Evolutionary conservation across 305 asterid species (phyloP).

Genomic region (Fraxinus baroniana): DNA sequence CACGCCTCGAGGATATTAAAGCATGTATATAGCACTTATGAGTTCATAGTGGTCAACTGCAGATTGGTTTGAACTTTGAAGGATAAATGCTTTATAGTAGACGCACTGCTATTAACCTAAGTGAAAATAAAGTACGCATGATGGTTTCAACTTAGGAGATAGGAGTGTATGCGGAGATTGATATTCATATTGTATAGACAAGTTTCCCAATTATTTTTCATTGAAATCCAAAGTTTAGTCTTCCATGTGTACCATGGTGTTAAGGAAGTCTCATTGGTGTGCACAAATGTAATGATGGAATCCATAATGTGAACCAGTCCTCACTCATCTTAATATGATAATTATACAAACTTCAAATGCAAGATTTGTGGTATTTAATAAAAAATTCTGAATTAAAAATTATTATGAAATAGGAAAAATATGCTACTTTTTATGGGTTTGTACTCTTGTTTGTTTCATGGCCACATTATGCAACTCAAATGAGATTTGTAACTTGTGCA

Average conservation of each 20-base stretch:
- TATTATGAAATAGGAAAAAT: neutral
- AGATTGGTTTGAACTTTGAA: neutral
- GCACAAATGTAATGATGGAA: neutral
- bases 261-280: neutral
- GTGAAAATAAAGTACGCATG: neutral
- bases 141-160: neutral
- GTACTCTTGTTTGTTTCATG: neutral
- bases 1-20: neutral
- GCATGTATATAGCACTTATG: neutral
- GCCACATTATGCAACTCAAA: constrained; percentile 4
- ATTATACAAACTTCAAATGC: neutral
- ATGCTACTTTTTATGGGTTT: neutral
- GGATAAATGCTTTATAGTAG: neutral
- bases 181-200: neutral
- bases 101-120: neutral
- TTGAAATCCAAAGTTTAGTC: neutral
- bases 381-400: neutral
- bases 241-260: neutral
- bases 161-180: neutral
- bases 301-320: neutral
- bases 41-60: neutral
- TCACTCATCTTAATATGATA: neutral
- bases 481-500: constrained; percentile 22
- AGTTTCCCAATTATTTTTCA: neutral
- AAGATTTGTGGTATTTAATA: neutral